These are phyloP conservation scores for Penicillium freii DNA, from an alignment of 2,329 filamentous ascomycete species.

Conservation along the genomic window DNA sequence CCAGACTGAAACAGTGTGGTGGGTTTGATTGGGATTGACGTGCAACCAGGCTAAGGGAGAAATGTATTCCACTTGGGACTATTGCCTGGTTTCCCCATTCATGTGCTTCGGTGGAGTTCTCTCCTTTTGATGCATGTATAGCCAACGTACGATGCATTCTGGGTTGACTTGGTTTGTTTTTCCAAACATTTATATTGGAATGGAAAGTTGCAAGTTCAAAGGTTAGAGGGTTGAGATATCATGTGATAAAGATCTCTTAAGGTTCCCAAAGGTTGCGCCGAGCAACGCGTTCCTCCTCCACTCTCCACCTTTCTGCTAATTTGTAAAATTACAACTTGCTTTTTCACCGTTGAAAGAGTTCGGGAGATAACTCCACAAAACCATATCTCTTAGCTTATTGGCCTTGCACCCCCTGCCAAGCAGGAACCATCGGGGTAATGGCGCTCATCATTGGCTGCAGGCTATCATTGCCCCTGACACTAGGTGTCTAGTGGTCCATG, in stretches of 20 bases:
- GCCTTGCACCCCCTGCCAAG: slow-evolving; percentile 19
- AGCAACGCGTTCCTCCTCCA: not conserved
- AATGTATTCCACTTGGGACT: not conserved
- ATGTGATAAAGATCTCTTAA: not conserved
- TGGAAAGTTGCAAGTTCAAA: not conserved
- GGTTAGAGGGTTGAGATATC: not conserved
- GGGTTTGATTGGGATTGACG: slow-evolving; percentile 23
- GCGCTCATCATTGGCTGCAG: slow-evolving; percentile 13
- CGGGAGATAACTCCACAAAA: slow-evolving; percentile 3
- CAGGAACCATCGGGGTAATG: slow-evolving; percentile 22
- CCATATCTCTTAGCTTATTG: slow-evolving; percentile 15
- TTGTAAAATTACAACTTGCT: not conserved
- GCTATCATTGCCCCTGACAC: slow-evolving; percentile 18
- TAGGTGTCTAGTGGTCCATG: slow-evolving; percentile 12
- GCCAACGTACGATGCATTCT: not conserved
- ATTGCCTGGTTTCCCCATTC: not conserved
- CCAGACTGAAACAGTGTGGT: slow-evolving; percentile 10
- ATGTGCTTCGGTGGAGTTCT: not conserved
- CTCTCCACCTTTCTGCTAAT: not conserved
- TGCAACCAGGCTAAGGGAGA: not conserved
- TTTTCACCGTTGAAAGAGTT: slow-evolving; percentile 8
- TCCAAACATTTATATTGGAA: not conserved
- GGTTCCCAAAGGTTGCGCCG: not conserved
- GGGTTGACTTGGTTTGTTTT: not conserved
- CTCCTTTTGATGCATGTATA: not conserved